Evolutionary conservation across 1,284 basidiomycete species (phyloP).

Genomic region (Fistulina hepatica): DNA sequence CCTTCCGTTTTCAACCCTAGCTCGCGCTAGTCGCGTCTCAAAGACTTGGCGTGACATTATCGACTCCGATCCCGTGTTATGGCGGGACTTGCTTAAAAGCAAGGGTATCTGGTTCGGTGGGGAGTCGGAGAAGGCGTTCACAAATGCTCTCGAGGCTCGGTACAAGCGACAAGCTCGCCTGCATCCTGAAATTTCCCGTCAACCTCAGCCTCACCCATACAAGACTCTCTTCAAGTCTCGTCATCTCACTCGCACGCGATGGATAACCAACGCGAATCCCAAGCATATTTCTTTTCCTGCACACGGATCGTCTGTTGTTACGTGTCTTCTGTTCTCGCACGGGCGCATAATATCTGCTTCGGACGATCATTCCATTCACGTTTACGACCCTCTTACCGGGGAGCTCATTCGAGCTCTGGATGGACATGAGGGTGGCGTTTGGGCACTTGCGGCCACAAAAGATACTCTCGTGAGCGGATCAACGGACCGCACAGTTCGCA

Average conservation of each 20-base stretch:
- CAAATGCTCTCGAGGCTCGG: slow-evolving; percentile 27
- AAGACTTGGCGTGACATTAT: slow-evolving; percentile 74
- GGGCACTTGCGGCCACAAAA: slow-evolving; percentile 80
- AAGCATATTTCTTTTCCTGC: slow-evolving; percentile 75
- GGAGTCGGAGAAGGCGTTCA: slow-evolving; percentile 61
- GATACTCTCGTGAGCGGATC: slow-evolving; percentile 88
- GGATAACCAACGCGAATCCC: slow-evolving; percentile 64
- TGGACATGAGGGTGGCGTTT: slow-evolving; percentile 92
- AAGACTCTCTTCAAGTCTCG: slow-evolving; percentile 82
- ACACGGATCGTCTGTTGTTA: slow-evolving; percentile 84
- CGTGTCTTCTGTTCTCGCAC: slow-evolving; percentile 86
- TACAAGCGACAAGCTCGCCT: slow-evolving; percentile 22
- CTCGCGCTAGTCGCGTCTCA: slow-evolving; percentile 72
- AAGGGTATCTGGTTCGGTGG: slow-evolving; percentile 82
- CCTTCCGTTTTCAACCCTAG: slow-evolving; percentile 65
- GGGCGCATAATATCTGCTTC: slow-evolving; percentile 93
- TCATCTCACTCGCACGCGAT: slow-evolving; percentile 65
- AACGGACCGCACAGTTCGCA: slow-evolving; percentile 87
- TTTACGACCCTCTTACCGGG: slow-evolving; percentile 79
- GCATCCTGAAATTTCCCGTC: slow-evolving; percentile 34
- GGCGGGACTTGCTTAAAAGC: slow-evolving; percentile 69
- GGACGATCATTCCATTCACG: slow-evolving; percentile 87
- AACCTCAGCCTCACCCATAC: slow-evolving; percentile 71
- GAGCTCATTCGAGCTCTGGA: slow-evolving; percentile 62
- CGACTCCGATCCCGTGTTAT: slow-evolving; percentile 75